Conservation (phyloP, 345 rosid species). For the Microcos paniculata region DNA sequence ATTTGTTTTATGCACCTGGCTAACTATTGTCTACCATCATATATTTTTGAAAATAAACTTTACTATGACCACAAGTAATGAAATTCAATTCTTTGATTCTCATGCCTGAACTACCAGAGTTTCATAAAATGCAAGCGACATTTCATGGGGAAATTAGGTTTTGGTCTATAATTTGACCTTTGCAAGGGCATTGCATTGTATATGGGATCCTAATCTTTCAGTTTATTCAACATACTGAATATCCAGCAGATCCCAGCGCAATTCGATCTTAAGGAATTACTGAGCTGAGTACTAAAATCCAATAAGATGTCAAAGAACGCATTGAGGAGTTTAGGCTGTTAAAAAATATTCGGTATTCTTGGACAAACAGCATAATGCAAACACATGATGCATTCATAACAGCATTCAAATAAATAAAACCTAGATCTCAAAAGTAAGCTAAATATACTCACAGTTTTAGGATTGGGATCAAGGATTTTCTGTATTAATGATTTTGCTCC, state of each 20-base stretch:
- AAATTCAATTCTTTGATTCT: constrained; percentile 5
- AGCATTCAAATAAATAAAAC: neutral
- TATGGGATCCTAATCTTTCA: neutral
- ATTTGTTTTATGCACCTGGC: neutral
- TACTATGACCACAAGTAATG: neutral
- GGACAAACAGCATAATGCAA: neutral
- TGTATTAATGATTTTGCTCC: constrained; percentile 64
- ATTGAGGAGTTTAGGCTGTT: neutral
- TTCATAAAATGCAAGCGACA: neutral
- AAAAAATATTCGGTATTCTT: constrained; percentile 3
- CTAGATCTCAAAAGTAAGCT: neutral
- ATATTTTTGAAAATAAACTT: neutral
- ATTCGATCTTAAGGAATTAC: neutral
- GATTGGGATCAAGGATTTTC: constrained; percentile 74
- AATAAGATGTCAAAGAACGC: neutral
- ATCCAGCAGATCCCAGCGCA: neutral
- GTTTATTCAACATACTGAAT: neutral
- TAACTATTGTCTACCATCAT: constrained; percentile 4
- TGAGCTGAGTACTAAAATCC: neutral
- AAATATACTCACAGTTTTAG: constrained; percentile 71
- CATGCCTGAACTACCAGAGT: constrained; percentile 5
- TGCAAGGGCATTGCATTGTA: neutral
- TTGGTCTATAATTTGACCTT: neutral
- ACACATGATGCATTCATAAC: neutral
- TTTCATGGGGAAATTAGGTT: neutral